Evolutionary conservation across 2,329 filamentous ascomycete species (phyloP).

Genomic region (Cytospora chrysosperma): DNA sequence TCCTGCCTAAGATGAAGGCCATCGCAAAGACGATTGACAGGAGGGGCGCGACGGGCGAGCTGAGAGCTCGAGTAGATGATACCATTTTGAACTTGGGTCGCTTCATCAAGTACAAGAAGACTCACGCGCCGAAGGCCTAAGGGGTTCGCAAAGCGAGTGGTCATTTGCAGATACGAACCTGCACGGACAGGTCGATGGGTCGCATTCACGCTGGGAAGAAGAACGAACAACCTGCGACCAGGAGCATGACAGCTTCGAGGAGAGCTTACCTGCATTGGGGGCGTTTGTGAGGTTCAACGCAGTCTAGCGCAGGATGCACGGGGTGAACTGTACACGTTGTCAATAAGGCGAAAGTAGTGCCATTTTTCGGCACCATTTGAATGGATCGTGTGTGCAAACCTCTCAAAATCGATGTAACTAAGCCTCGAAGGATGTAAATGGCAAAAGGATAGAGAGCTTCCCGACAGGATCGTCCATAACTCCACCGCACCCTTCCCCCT

Average conservation of each 20-base stretch:
- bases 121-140: slow-evolving; percentile 43
- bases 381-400: slow-evolving; percentile 12
- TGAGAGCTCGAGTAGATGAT: slow-evolving; percentile 61
- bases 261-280: slow-evolving; percentile 8
- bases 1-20: slow-evolving; percentile 52
- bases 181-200: not conserved
- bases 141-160: not conserved
- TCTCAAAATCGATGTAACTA: slow-evolving; percentile 14
- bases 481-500: not conserved
- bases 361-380: slow-evolving; percentile 5
- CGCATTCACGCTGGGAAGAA: slow-evolving; percentile 1
- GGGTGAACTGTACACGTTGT: slow-evolving; percentile 14
- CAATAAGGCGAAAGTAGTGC: slow-evolving; percentile 16
- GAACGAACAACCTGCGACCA: not conserved
- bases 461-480: not conserved
- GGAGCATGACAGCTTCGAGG: not conserved
- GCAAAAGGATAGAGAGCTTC: slow-evolving; percentile 4
- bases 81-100: slow-evolving; percentile 57
- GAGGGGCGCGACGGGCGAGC: slow-evolving; percentile 49
- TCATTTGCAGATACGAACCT: not conserved
- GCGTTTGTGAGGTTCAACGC: not conserved
- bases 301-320: not conserved
- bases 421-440: slow-evolving; percentile 1
- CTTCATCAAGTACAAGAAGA: slow-evolving; percentile 66
- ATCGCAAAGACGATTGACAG: slow-evolving; percentile 63